phyloP scores from a whole-genome alignment of 2,329 filamentous ascomycete species.

The Cordyceps cateniannulata region DNA sequence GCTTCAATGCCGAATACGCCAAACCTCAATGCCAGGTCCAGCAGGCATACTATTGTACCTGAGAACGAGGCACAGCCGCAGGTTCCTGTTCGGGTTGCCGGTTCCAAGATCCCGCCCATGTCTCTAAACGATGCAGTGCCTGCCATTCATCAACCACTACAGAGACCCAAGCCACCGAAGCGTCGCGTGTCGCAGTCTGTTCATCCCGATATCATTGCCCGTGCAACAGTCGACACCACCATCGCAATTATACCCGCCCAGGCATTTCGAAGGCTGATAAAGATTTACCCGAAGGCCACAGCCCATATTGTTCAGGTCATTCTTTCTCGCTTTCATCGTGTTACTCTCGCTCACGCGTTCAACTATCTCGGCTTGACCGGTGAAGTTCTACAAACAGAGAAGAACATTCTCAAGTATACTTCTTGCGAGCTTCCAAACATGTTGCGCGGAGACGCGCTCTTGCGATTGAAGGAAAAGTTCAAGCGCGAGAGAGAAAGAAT shows the following conservation, averaged over 20 bases:
- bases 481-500: conserved; percentile 75
- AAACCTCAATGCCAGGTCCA: conserved; percentile 25
- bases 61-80: neutral
- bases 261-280: conserved; percentile 85
- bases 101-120: conserved; percentile 63
- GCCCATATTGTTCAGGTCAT: conserved; percentile 98
- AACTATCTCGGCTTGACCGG: conserved; percentile 87
- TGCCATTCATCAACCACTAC: conserved; percentile 18
- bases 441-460: conserved; percentile 73
- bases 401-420: conserved; percentile 88
- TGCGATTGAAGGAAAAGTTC: conserved; percentile 90
- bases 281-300: conserved; percentile 91
- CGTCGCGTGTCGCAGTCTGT: conserved; percentile 62
- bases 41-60: conserved; percentile 6
- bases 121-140: conserved; percentile 52
- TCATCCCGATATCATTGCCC: conserved; percentile 94
- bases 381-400: conserved; percentile 88
- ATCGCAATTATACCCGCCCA: conserved; percentile 97
- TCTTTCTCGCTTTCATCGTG: conserved; percentile 84
- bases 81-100: neutral
- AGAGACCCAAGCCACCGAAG: conserved; percentile 35
- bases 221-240: conserved; percentile 91
- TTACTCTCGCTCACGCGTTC: conserved; percentile 90
- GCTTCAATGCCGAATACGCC: conserved; percentile 35
- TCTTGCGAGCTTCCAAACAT: conserved; percentile 88